A percentile compares a stretch with the other conserved stretches of the same genome.
Evolutionary conservation across 2,329 filamentous ascomycete genomes (phyloP).

Genomic region (Sclerotinia borealis): DNA sequence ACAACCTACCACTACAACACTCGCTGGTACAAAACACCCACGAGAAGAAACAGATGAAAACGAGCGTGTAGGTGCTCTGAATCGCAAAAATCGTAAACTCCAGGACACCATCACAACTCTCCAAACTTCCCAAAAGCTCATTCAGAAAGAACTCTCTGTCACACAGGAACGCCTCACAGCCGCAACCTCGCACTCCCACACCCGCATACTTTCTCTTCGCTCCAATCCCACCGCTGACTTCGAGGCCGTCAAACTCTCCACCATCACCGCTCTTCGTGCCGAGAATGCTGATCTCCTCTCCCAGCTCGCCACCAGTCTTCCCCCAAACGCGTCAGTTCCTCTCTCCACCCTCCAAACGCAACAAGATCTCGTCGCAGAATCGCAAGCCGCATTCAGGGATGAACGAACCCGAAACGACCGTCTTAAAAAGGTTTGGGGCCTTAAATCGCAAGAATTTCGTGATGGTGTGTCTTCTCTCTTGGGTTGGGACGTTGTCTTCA

Average conservation of each 20-base stretch:
- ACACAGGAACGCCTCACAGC: conserved; percentile 65
- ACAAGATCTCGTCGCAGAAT: conserved; percentile 68
- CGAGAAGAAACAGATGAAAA: conserved; percentile 51
- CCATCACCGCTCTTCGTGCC: conserved; percentile 67
- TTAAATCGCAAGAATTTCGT: conserved; percentile 90
- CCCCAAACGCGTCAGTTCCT: conserved; percentile 50
- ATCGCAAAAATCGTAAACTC: conserved; percentile 80
- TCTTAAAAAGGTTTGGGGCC: conserved; percentile 86
- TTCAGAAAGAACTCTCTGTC: conserved; percentile 71
- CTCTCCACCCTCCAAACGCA: conserved; percentile 68
- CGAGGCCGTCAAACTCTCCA: conserved; percentile 77
- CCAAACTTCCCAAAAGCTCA: conserved; percentile 62
- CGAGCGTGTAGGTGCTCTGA: conserved; percentile 72
- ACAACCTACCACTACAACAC: conserved; percentile 33
- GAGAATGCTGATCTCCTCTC: conserved; percentile 81
- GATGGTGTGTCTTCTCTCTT: conserved; percentile 88
- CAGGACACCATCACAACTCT: conserved; percentile 69
- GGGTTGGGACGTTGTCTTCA: conserved; percentile 91
- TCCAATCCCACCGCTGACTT: conserved; percentile 87
- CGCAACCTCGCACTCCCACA: conserved; percentile 62
- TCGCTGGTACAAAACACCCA: conserved; percentile 56
- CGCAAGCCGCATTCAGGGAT: conserved; percentile 61
- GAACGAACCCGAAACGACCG: conserved; percentile 78
- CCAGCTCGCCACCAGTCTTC: conserved; percentile 51
- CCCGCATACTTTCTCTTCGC: conserved; percentile 76